A percentile compares a stretch with the other conserved stretches of the same genome.
phyloP scores from a whole-genome alignment of 2,329 filamentous ascomycete species.

The Fusarium cyanostomum region DNA sequence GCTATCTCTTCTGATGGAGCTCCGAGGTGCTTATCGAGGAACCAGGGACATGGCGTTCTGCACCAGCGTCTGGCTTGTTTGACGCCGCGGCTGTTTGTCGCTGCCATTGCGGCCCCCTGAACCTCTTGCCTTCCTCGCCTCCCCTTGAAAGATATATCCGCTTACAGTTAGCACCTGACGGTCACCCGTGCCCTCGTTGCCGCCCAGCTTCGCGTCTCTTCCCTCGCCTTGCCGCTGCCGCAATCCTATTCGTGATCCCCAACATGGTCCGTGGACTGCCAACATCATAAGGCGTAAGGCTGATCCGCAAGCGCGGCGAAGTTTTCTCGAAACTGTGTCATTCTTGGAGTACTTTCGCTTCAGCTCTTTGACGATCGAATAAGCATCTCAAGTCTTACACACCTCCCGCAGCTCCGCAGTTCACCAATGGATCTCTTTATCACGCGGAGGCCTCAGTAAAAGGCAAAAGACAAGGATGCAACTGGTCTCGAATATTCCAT shows the following conservation, averaged over 20 bases:
- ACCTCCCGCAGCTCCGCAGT: background rate
- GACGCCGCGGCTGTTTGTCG: conserved; percentile 28
- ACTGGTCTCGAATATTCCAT: conserved; percentile 35
- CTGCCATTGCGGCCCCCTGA: conserved; percentile 6
- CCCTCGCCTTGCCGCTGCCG: conserved; percentile 22
- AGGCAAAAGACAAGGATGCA: background rate
- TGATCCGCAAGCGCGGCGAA: conserved; percentile 29
- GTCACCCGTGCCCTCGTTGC: conserved; percentile 11
- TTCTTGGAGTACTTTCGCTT: conserved; percentile 21
- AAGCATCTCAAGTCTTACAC: conserved; percentile 32
- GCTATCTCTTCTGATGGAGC: conserved; percentile 10
- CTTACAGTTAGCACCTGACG: conserved; percentile 32
- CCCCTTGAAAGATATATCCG: conserved; percentile 33
- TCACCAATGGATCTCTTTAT: conserved; percentile 12
- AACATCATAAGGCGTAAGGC: conserved; percentile 34
- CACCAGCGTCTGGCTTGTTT: conserved; percentile 6
- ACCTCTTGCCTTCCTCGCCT: conserved; percentile 3
- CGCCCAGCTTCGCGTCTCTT: conserved; percentile 22
- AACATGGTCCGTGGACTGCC: conserved; percentile 28
- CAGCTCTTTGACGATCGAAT: conserved; percentile 22
- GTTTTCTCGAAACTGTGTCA: conserved; percentile 23
- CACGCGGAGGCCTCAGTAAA: conserved; percentile 38
- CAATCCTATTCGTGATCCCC: conserved; percentile 23
- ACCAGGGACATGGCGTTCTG: conserved; percentile 7
- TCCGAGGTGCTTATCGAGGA: conserved; percentile 2